Conservation (phyloP, 345 rosid species). For the Populus euphratica region DNA sequence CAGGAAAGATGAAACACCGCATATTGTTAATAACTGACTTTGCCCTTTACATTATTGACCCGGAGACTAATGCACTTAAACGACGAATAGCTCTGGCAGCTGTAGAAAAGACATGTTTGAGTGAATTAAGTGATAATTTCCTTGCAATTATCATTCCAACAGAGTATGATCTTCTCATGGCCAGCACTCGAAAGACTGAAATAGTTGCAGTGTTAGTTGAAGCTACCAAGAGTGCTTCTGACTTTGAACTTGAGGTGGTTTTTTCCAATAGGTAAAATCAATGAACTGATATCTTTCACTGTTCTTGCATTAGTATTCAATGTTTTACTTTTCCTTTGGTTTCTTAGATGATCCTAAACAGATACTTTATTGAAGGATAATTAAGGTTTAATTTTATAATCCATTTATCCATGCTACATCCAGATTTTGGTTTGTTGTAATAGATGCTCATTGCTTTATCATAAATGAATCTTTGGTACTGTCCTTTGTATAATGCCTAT, state of each 20-base stretch:
- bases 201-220: constrained; percentile 77
- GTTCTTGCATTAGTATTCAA: not conserved
- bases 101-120: constrained; percentile 74
- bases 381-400: not conserved
- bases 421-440: not conserved
- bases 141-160: constrained; percentile 78
- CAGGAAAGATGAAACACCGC: constrained; percentile 84
- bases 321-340: not conserved
- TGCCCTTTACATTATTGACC: constrained; percentile 67
- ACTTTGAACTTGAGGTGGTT: constrained; percentile 73
- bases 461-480: not conserved
- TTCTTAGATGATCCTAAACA: not conserved
- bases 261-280: constrained; percentile 69
- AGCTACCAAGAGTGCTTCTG: constrained; percentile 70
- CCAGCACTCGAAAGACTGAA: constrained; percentile 86
- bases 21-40: constrained; percentile 33
- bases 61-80: constrained; percentile 67
- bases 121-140: constrained; percentile 84
- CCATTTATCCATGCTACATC: not conserved
- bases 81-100: constrained; percentile 76
- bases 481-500: not conserved
- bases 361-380: not conserved
- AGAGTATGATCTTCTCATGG: constrained; percentile 91
- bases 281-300: not conserved
- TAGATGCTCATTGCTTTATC: not conserved